Evolutionary conservation across 164 flowering plant species (phyloP).

Genomic region (Berberis vulgaris): DNA sequence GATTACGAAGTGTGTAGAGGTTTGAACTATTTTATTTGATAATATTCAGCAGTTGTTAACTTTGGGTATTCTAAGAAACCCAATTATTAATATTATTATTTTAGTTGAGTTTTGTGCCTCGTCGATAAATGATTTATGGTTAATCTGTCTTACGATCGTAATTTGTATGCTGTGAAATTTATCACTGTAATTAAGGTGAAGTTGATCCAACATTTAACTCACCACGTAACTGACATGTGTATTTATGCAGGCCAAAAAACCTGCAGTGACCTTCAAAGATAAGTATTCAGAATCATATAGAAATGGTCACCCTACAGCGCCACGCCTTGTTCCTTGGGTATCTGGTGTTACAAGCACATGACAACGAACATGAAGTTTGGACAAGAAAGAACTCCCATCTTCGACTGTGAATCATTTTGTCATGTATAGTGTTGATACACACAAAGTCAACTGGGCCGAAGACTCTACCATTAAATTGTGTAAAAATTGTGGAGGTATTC

Average conservation of each 20-base stretch:
- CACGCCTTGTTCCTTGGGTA: constrained; percentile 81
- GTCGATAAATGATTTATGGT: too few relatives aligned
- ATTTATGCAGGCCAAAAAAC: constrained; percentile 58
- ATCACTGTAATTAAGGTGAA: too few relatives aligned
- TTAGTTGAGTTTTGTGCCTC: too few relatives aligned
- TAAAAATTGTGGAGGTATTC: neutral
- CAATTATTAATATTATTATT: too few relatives aligned
- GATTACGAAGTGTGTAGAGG: too few relatives aligned
- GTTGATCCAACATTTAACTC: too few relatives aligned
- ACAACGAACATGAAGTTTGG: constrained; percentile 8
- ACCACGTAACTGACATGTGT: neutral
- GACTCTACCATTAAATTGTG: neutral
- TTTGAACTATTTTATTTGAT: too few relatives aligned
- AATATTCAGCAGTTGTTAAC: too few relatives aligned
- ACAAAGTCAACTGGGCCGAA: constrained; percentile 1
- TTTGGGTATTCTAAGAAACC: too few relatives aligned
- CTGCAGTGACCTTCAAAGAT: constrained; percentile 59
- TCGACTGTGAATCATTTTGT: neutral
- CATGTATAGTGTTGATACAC: constrained; percentile 3
- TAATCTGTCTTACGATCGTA: too few relatives aligned
- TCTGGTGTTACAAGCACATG: constrained; percentile 58
- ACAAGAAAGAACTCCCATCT: neutral
- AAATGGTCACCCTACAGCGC: constrained; percentile 67
- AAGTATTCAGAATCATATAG: constrained; percentile 72
- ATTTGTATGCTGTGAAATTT: too few relatives aligned